phyloP scores from a whole-genome alignment of 2,329 filamentous ascomycete genomes.

The Chaetomiaceae sp. region DNA sequence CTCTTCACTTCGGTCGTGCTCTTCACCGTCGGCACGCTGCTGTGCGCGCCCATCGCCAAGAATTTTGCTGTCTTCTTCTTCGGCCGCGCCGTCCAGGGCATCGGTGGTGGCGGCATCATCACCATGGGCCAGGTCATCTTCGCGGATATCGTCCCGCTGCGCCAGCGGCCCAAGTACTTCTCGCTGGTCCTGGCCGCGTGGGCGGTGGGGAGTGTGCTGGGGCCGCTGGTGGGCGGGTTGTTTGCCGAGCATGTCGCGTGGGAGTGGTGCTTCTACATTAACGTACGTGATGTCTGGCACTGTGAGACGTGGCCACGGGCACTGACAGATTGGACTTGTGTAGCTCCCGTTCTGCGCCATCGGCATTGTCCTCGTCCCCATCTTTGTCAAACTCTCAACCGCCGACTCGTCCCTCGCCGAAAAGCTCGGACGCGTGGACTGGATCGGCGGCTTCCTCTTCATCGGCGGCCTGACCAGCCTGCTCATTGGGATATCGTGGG shows the following conservation, averaged over 20 bases:
- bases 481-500: slow-evolving; percentile 43
- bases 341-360: slow-evolving; percentile 37
- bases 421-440: slow-evolving; percentile 39
- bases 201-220: slow-evolving; percentile 37
- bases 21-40: slow-evolving; percentile 39
- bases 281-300: slow-evolving; percentile 20
- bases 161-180: slow-evolving; percentile 37
- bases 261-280: slow-evolving; percentile 45
- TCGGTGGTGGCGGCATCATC: slow-evolving; percentile 38
- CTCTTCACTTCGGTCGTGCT: slow-evolving; percentile 37
- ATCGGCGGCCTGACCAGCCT: slow-evolving; percentile 38
- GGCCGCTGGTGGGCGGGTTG: slow-evolving; percentile 34
- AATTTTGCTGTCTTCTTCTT: slow-evolving; percentile 31
- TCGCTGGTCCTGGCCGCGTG: slow-evolving; percentile 34
- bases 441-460: slow-evolving; percentile 40
- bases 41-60: slow-evolving; percentile 32
- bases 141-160: slow-evolving; percentile 37
- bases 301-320: too few species aligned
- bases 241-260: slow-evolving; percentile 35
- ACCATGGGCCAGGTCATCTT: slow-evolving; percentile 36
- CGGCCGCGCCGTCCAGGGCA: slow-evolving; percentile 35
- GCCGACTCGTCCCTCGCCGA: slow-evolving; percentile 27
- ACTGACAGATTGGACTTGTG: not conserved
- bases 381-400: slow-evolving; percentile 37
- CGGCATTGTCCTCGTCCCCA: slow-evolving; percentile 34